Evolutionary conservation across 768 basidiomycete species (phyloP).

Genomic region (Coprinopsis strossmayeri): DNA sequence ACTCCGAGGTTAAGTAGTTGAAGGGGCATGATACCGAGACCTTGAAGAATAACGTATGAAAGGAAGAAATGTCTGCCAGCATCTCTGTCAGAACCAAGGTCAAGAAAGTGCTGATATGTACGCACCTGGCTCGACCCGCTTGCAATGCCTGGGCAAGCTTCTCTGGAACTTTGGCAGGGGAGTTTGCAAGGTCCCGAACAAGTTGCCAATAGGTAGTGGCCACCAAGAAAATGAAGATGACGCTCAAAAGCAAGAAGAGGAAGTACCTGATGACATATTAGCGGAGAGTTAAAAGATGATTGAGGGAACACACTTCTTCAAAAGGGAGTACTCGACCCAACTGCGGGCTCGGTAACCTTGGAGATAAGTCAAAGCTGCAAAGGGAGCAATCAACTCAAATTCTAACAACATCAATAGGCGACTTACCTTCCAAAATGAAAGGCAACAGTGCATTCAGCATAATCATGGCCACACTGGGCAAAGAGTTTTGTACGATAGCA

Average conservation of each 20-base stretch:
- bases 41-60: slow-evolving; percentile 81
- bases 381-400: neutral
- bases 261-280: slow-evolving; percentile 63
- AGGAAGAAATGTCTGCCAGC: slow-evolving; percentile 70
- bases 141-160: slow-evolving; percentile 83
- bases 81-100: slow-evolving; percentile 6
- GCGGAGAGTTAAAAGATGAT: too few relatives aligned
- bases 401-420: neutral
- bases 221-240: slow-evolving; percentile 90
- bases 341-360: slow-evolving; percentile 89
- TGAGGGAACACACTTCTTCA: slow-evolving; percentile 70
- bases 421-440: slow-evolving; percentile 78
- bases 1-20: slow-evolving; percentile 91
- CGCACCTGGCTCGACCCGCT: slow-evolving; percentile 64
- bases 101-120: slow-evolving; percentile 9
- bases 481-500: slow-evolving; percentile 89
- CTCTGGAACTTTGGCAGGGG: slow-evolving; percentile 90
- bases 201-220: slow-evolving; percentile 92
- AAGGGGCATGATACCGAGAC: slow-evolving; percentile 93
- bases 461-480: slow-evolving; percentile 89
- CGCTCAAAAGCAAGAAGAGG: slow-evolving; percentile 85
- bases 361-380: slow-evolving; percentile 66
- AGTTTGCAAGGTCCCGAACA: slow-evolving; percentile 85
- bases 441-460: slow-evolving; percentile 84
- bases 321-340: slow-evolving; percentile 86